Conservation (phyloP, 2,329 filamentous ascomycete species). For the Colletotrichum tropicale region DNA sequence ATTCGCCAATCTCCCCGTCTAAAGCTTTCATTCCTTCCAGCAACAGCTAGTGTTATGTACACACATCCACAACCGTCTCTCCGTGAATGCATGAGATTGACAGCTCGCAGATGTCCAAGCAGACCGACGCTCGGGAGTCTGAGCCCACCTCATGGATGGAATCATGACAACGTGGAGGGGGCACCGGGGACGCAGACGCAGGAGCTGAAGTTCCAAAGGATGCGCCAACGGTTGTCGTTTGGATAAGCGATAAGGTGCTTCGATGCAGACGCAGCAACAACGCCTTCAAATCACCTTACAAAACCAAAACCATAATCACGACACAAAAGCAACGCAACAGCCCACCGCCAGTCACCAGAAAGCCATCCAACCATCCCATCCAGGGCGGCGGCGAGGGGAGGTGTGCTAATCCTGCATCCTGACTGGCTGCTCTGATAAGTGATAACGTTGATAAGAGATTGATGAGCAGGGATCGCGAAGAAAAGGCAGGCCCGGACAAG, state of each 20-base stretch:
- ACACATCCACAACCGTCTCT: neutral
- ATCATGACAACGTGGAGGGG: neutral
- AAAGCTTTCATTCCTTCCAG: neutral
- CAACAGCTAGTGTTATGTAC: neutral
- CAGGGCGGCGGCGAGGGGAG: neutral
- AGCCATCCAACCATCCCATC: neutral
- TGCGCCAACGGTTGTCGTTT: neutral
- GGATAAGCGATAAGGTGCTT: neutral
- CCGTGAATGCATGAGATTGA: neutral
- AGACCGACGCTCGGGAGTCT: neutral
- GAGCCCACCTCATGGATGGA: neutral
- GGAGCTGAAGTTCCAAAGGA: neutral
- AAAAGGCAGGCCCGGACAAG: neutral
- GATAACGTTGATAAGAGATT: slow-evolving; percentile 9
- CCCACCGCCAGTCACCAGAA: neutral
- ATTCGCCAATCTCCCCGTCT: neutral
- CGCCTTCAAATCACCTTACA: neutral
- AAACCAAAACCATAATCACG: neutral
- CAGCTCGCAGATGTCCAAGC: neutral
- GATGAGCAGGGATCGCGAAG: neutral
- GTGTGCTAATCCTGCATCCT: neutral
- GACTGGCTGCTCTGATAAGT: neutral
- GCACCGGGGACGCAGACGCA: neutral
- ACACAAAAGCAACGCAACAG: neutral
- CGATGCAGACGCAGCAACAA: neutral